phyloP scores from a whole-genome alignment of 495 filamentous ascomycete genomes.

The Lasiosphaeria ovina region DNA sequence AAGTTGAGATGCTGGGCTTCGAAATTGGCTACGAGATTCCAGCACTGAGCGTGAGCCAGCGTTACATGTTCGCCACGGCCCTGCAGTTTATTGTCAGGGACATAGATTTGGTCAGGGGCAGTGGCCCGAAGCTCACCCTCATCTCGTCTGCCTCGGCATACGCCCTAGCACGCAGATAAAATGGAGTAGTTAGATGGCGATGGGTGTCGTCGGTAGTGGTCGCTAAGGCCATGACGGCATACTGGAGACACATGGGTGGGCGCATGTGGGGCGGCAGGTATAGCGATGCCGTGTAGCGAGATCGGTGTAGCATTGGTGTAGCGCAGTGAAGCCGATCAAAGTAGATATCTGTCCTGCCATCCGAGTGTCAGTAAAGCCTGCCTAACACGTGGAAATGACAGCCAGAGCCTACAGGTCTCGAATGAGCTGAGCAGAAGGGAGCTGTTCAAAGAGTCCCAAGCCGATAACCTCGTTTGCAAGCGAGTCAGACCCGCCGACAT shows the following conservation, averaged over 20 bases:
- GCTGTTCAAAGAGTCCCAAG: conserved; percentile 10
- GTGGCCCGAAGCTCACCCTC: conserved; percentile 8
- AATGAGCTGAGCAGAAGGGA: conserved; percentile 4
- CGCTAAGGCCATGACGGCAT: conserved; percentile 8
- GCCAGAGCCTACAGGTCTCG: conserved; percentile 3
- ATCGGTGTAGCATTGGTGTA: conserved; percentile 10
- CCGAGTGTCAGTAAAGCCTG: background rate
- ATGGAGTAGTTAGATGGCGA: conserved; percentile 5
- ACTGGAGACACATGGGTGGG: conserved; percentile 13
- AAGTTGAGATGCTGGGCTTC: conserved; percentile 11
- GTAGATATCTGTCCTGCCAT: conserved; percentile 3
- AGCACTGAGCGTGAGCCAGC: conserved; percentile 15
- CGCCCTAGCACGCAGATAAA: conserved; percentile 13
- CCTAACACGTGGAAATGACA: background rate
- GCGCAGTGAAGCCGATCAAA: conserved; percentile 8
- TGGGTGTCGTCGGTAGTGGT: background rate
- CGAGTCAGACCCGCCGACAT: background rate
- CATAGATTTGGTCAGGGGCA: background rate
- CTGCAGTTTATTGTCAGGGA: conserved; percentile 12
- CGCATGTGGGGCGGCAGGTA: conserved; percentile 7
- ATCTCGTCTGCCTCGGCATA: conserved; percentile 17
- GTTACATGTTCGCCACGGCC: conserved; percentile 14
- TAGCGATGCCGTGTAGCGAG: conserved; percentile 9
- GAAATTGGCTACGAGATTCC: conserved; percentile 11
- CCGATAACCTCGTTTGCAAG: conserved; percentile 3